Conservation (phyloP, 306 rosid species). For the Cucurbita maxima region DNA sequence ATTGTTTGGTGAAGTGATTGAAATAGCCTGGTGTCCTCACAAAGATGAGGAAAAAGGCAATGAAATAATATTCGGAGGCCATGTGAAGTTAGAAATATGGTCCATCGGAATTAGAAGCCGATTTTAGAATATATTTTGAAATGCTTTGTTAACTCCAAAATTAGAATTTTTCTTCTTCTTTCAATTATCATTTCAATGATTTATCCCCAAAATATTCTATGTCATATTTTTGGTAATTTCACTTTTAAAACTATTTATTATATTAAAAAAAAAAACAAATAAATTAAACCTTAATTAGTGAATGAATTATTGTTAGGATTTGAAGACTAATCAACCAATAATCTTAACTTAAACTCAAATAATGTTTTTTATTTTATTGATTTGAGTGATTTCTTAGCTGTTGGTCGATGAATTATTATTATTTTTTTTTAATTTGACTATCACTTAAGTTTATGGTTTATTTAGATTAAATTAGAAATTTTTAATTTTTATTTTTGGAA, state of each 20-base stretch:
- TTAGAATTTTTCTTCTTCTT: neutral
- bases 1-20: conserved; percentile 1
- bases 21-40: neutral
- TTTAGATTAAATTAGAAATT: neutral
- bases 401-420: too few relatives aligned
- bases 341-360: too few relatives aligned
- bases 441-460: neutral
- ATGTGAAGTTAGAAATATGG: conserved; percentile 2
- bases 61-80: neutral
- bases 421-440: too few relatives aligned
- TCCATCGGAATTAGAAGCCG: neutral
- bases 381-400: neutral
- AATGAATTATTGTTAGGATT: too few relatives aligned
- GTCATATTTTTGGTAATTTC: neutral
- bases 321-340: too few relatives aligned
- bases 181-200: neutral
- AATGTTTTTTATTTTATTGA: neutral
- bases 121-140: neutral
- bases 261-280: too few relatives aligned
- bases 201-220: neutral
- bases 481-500: neutral
- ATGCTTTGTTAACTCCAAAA: neutral
- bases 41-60: neutral
- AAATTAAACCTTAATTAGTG: too few relatives aligned
- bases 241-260: neutral